Conservation (phyloP, 2,329 filamentous ascomycete genomes). For the Elsinoe arachidis region DNA sequence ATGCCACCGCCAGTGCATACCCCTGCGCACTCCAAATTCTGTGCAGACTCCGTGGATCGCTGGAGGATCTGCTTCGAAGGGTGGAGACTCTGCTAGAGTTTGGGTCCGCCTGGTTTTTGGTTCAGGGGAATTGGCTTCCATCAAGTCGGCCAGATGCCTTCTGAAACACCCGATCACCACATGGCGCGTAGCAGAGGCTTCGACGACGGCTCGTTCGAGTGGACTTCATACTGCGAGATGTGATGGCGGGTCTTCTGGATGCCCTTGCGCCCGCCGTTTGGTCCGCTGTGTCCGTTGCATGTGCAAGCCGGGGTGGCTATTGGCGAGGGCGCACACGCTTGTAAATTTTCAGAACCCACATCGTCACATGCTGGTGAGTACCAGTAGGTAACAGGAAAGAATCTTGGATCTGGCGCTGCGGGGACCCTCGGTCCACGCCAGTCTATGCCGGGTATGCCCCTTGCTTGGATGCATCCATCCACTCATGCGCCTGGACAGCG, state of each 20-base stretch:
- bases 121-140: constrained; percentile 8
- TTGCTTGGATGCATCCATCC: constrained; percentile 1
- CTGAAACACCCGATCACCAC: constrained; percentile 6
- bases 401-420: neutral
- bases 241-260: neutral
- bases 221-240: neutral
- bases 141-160: constrained; percentile 1
- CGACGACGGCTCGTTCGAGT: neutral
- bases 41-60: neutral
- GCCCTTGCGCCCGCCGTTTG: neutral
- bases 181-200: constrained; percentile 1
- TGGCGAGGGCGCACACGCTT: neutral
- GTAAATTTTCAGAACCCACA: too few relatives aligned
- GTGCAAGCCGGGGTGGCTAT: neutral
- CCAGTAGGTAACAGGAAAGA: neutral
- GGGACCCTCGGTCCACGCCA: constrained; percentile 3
- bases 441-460: neutral
- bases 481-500: neutral
- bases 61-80: neutral
- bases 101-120: neutral
- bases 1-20: neutral
- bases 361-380: neutral
- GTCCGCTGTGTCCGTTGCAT: neutral
- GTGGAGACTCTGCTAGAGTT: neutral
- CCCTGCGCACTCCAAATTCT: neutral